These are phyloP conservation scores for Saccharomyces hybrid DNA, from an alignment of 1,139 yeast species.

Conservation along the genomic window DNA sequence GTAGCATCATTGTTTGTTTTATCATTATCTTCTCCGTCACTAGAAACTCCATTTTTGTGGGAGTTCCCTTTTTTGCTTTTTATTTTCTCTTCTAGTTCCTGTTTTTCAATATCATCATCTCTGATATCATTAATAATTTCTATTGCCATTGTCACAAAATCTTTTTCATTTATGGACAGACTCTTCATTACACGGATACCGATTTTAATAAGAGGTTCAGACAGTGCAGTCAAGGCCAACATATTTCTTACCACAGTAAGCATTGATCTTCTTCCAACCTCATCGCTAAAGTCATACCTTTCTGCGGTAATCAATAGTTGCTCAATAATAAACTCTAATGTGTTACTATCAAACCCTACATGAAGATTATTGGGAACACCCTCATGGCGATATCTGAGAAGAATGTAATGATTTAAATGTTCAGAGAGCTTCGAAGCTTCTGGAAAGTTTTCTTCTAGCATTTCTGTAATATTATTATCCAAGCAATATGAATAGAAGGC, in stretches of 20 bases:
- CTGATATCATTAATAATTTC: constrained; percentile 81
- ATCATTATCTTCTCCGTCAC: constrained; percentile 22
- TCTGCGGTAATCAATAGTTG: constrained; percentile 65
- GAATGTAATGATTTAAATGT: constrained; percentile 32
- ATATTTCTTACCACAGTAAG: constrained; percentile 61
- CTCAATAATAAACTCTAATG: constrained; percentile 65
- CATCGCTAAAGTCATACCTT: constrained; percentile 82
- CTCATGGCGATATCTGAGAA: constrained; percentile 39
- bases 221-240: constrained; percentile 42
- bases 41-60: constrained; percentile 5
- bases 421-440: constrained; percentile 68
- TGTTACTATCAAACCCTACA: constrained; percentile 38
- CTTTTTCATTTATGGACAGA: constrained; percentile 71
- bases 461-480: constrained; percentile 44
- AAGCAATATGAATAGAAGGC: constrained; percentile 60
- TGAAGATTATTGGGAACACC: constrained; percentile 5
- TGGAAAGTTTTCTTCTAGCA: constrained; percentile 68
- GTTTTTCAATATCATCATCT: constrained; percentile 50
- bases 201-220: constrained; percentile 48
- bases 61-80: constrained; percentile 9
- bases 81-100: constrained; percentile 21
- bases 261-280: constrained; percentile 81
- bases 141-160: constrained; percentile 76
- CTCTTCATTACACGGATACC: constrained; percentile 61
- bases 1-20: constrained; percentile 26